Evolutionary conservation across 164 flowering plant species (phyloP).

Genomic region (Piper betle): DNA sequence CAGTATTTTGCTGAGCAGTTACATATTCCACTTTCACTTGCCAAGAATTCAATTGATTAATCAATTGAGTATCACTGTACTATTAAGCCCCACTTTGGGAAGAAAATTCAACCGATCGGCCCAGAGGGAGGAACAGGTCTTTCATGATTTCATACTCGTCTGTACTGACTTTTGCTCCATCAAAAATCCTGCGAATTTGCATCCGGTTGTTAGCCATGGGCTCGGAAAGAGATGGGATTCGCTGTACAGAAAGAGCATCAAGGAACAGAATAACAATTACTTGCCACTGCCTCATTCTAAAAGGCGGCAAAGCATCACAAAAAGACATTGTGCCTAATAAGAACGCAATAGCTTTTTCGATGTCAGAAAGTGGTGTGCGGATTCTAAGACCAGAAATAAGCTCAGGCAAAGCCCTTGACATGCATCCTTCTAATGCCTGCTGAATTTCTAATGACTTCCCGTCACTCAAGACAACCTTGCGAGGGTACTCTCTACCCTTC

Average conservation of each 20-base stretch:
- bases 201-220: slow-evolving; percentile 39
- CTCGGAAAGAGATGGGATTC: slow-evolving; percentile 49
- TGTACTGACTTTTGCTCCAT: slow-evolving; percentile 39
- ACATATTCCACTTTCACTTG: not conserved
- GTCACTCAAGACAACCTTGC: slow-evolving; percentile 39
- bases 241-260: slow-evolving; percentile 68
- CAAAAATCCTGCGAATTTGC: slow-evolving; percentile 52
- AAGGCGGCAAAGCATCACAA: not conserved
- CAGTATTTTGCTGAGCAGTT: no score
- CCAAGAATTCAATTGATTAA: not conserved
- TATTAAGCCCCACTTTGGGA: slow-evolving; percentile 54
- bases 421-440: slow-evolving; percentile 57
- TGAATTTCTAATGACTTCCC: slow-evolving; percentile 83
- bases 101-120: slow-evolving; percentile 58
- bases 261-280: slow-evolving; percentile 44
- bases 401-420: slow-evolving; percentile 57
- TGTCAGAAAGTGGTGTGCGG: slow-evolving; percentile 42
- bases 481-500: slow-evolving; percentile 47
- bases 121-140: slow-evolving; percentile 65
- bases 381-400: slow-evolving; percentile 44
- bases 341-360: slow-evolving; percentile 63
- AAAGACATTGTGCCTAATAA: not conserved
- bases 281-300: not conserved
- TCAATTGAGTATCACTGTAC: not conserved
- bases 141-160: slow-evolving; percentile 75